These are phyloP conservation scores for Tremellales sp. DNA, from an alignment of 1,284 basidiomycete species.

Conservation along the genomic window DNA sequence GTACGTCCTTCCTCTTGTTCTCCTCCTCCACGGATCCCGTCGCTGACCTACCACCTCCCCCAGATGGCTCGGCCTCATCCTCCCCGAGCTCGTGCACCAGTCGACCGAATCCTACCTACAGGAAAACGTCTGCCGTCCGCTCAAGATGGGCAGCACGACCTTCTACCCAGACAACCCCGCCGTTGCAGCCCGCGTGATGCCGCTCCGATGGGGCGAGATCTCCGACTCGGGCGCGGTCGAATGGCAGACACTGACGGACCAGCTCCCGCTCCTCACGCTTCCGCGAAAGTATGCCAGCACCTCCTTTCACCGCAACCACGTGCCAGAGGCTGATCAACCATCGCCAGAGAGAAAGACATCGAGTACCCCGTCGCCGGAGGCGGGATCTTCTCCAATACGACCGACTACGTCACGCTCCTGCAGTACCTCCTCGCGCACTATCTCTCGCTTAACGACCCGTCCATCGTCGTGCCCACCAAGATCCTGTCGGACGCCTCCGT, in stretches of 20 bases:
- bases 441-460: constrained; percentile 10
- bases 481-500: constrained; percentile 22
- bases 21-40: neutral
- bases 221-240: neutral
- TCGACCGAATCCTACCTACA: constrained; percentile 30
- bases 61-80: constrained; percentile 35
- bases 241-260: constrained; percentile 21
- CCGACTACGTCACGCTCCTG: constrained; percentile 30
- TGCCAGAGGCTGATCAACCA: neutral
- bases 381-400: constrained; percentile 29
- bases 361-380: constrained; percentile 39
- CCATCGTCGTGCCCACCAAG: constrained; percentile 2
- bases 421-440: constrained; percentile 28
- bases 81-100: constrained; percentile 19
- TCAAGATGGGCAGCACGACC: constrained; percentile 32
- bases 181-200: too few relatives aligned
- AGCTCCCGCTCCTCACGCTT: constrained; percentile 21
- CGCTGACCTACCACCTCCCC: neutral
- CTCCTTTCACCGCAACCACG: too few relatives aligned
- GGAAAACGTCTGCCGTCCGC: constrained; percentile 24
- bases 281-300: constrained; percentile 20
- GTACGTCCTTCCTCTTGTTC: constrained; percentile 6
- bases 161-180: constrained; percentile 28
- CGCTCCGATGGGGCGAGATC: neutral
- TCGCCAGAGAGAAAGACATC: constrained; percentile 21